phyloP scores from a whole-genome alignment of 2,329 filamentous ascomycete genomes.

The Fusarium avenaceum region DNA sequence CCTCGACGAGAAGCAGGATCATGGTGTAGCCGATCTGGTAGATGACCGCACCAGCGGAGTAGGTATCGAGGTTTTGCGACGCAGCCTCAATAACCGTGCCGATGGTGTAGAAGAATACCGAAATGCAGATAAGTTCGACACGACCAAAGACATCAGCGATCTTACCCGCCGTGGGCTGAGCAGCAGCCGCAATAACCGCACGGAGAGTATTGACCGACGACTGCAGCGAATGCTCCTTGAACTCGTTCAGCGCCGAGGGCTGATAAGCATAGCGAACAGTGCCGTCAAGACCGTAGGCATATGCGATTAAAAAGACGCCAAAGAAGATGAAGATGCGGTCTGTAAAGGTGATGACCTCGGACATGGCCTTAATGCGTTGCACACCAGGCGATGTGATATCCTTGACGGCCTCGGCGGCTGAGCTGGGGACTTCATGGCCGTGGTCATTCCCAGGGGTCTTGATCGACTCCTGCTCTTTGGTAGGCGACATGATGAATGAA shows the following conservation, averaged over 20 bases:
- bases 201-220: constrained; percentile 71
- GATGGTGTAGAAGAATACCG: constrained; percentile 71
- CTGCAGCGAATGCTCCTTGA: constrained; percentile 66
- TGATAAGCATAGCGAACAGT: constrained; percentile 69
- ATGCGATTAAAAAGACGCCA: constrained; percentile 73
- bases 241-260: constrained; percentile 66
- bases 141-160: constrained; percentile 75
- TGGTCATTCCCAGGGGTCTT: constrained; percentile 22
- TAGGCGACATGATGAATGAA: constrained; percentile 18
- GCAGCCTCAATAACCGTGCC: constrained; percentile 70
- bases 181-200: constrained; percentile 71
- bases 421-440: constrained; percentile 10
- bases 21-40: constrained; percentile 75
- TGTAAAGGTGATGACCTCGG: constrained; percentile 62
- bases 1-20: constrained; percentile 72
- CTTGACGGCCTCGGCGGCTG: constrained; percentile 47
- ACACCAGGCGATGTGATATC: constrained; percentile 66
- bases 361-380: constrained; percentile 69
- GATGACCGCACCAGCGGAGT: constrained; percentile 69
- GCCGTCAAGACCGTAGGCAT: constrained; percentile 73
- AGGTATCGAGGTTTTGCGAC: constrained; percentile 62
- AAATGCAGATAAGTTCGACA: constrained; percentile 67
- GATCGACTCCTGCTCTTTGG: not conserved
- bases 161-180: constrained; percentile 70
- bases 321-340: constrained; percentile 71